A percentile compares a stretch with the other conserved stretches of the same genome.
phyloP scores from a whole-genome alignment of 352 stramenopile species.

The Pilasporangium apinafurcum region DNA sequence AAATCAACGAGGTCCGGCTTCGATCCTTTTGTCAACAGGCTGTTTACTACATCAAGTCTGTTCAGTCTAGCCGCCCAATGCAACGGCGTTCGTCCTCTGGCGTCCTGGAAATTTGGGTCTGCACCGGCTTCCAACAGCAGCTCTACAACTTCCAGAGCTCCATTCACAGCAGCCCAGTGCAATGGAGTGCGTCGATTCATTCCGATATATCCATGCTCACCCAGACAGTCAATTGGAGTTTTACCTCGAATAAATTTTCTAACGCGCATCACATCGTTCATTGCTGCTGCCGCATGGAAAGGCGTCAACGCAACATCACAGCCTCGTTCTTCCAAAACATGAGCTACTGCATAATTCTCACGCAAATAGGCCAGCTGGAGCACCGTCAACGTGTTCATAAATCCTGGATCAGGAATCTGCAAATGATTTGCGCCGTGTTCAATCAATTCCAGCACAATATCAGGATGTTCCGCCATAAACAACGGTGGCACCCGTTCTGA shows the following conservation, averaged over 20 bases:
- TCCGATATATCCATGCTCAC: conserved; percentile 75
- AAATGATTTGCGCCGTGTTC: conserved; percentile 60
- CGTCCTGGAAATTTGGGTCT: conserved; percentile 74
- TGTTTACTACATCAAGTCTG: conserved; percentile 36
- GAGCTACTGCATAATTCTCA: conserved; percentile 66
- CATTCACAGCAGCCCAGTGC: conserved; percentile 75
- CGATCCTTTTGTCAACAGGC: conserved; percentile 32
- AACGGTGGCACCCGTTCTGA: conserved; percentile 70
- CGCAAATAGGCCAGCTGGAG: conserved; percentile 75
- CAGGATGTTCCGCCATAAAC: conserved; percentile 64
- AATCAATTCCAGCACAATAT: conserved; percentile 58
- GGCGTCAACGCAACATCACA: conserved; percentile 75
- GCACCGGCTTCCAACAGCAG: conserved; percentile 59
- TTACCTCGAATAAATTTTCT: conserved; percentile 59
- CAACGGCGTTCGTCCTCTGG: conserved; percentile 52
- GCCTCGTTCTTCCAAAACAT: conserved; percentile 76
- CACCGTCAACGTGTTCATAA: conserved; percentile 76
- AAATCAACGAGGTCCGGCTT: conserved; percentile 40
- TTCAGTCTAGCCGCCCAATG: conserved; percentile 77
- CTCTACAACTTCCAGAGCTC: conserved; percentile 45
- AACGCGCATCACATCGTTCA: conserved; percentile 48
- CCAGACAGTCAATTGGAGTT: conserved; percentile 57
- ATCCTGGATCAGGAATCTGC: conserved; percentile 61
- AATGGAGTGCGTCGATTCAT: conserved; percentile 74
- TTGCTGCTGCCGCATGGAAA: conserved; percentile 57